These are phyloP conservation scores for Solanum hybrid DNA, from an alignment of 305 asterid species.

Conservation along the genomic window DNA sequence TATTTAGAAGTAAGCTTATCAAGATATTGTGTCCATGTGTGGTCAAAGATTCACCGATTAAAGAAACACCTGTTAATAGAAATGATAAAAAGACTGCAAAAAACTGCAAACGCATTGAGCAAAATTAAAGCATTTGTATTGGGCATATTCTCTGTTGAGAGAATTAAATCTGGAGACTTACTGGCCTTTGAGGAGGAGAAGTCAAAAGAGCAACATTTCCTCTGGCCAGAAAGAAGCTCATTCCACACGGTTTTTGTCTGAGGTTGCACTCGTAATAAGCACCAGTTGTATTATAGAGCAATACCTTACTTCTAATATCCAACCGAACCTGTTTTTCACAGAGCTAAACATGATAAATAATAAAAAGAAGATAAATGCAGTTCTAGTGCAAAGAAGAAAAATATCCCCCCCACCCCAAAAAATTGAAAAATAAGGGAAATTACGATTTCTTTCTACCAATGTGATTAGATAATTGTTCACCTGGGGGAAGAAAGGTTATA, in stretches of 20 bases:
- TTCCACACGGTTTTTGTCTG: slow-evolving; percentile 35
- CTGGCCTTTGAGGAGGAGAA: slow-evolving; percentile 47
- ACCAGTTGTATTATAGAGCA: slow-evolving; percentile 42
- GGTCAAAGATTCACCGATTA: neutral
- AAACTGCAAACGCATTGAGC: neutral
- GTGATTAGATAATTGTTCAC: neutral
- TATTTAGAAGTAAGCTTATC: neutral
- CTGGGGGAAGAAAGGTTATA: neutral
- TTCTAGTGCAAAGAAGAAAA: neutral
- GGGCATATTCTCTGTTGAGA: neutral
- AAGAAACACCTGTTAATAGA: neutral
- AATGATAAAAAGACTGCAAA: neutral
- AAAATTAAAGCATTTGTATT: neutral
- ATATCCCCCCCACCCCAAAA: neutral
- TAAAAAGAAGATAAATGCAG: neutral
- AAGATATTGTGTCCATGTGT: neutral
- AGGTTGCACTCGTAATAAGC: slow-evolving; percentile 57
- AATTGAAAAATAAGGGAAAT: neutral
- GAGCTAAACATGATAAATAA: neutral
- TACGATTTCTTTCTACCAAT: neutral
- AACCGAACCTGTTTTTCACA: slow-evolving; percentile 43
- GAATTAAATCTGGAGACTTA: slow-evolving; percentile 27
- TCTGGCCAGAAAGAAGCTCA: slow-evolving; percentile 28
- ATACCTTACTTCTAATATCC: slow-evolving; percentile 28
- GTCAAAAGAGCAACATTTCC: slow-evolving; percentile 60